A percentile compares a stretch with the other conserved stretches of the same genome.
These are phyloP conservation scores for Fulvia fulva DNA, from an alignment of 2,329 filamentous ascomycete genomes.

Conservation along the genomic window DNA sequence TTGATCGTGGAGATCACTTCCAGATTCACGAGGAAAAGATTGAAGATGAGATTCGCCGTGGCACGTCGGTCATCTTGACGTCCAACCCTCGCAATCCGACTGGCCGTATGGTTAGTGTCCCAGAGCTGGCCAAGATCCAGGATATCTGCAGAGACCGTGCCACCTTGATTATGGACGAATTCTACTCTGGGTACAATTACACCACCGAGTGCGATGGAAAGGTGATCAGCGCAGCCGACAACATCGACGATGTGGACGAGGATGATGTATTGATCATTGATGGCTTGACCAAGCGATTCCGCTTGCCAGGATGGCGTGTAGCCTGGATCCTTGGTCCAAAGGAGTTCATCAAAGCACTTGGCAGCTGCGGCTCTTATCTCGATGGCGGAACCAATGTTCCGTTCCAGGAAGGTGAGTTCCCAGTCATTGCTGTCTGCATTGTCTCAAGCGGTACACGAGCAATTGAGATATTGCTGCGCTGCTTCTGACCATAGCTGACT, in stretches of 20 bases:
- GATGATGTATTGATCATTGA: constrained; percentile 87
- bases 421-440: too few relatives aligned
- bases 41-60: constrained; percentile 54
- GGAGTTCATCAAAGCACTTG: constrained; percentile 91
- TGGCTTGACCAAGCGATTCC: constrained; percentile 93
- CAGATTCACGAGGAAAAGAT: constrained; percentile 85
- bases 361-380: constrained; percentile 86
- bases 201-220: constrained; percentile 84
- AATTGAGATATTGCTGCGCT: constrained; percentile 54
- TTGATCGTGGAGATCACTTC: constrained; percentile 81
- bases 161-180: constrained; percentile 92
- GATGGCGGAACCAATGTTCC: constrained; percentile 92
- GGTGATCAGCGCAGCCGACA: constrained; percentile 84
- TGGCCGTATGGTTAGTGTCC: constrained; percentile 78
- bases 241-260: constrained; percentile 82
- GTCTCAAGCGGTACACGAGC: constrained; percentile 57
- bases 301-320: constrained; percentile 91
- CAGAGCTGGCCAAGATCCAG: constrained; percentile 84
- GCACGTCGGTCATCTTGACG: constrained; percentile 72
- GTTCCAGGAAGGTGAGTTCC: constrained; percentile 63
- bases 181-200: constrained; percentile 93
- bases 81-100: constrained; percentile 96
- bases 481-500: constrained; percentile 83
- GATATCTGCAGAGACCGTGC: constrained; percentile 83
- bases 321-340: constrained; percentile 62